phyloP scores from a whole-genome alignment of 2,329 filamentous ascomycete species.

The Talaromyces verruculosus region DNA sequence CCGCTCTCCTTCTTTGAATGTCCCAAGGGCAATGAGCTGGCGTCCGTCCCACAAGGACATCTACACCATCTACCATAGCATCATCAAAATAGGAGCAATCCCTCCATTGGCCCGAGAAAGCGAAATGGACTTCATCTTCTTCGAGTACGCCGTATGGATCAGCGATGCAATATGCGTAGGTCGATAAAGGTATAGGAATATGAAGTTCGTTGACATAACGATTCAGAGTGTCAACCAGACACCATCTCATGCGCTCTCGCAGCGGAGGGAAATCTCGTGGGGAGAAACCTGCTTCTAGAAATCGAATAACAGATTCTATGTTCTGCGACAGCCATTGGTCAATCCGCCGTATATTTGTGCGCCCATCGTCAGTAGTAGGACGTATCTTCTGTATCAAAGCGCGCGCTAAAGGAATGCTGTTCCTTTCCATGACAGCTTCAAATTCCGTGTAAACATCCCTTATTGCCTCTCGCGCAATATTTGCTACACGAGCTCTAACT shows the following conservation, averaged over 20 bases:
- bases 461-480: slow-evolving; percentile 43
- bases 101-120: slow-evolving; percentile 51
- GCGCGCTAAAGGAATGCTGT: slow-evolving; percentile 38
- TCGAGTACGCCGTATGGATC: slow-evolving; percentile 55
- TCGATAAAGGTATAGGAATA: slow-evolving; percentile 53
- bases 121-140: slow-evolving; percentile 57
- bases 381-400: slow-evolving; percentile 37
- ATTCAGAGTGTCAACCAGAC: slow-evolving; percentile 43
- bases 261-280: slow-evolving; percentile 45
- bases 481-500: slow-evolving; percentile 41
- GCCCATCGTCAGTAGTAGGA: slow-evolving; percentile 30
- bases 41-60: slow-evolving; percentile 58
- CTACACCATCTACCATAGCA: slow-evolving; percentile 47
- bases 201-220: slow-evolving; percentile 48
- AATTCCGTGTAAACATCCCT: slow-evolving; percentile 37
- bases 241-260: slow-evolving; percentile 39
- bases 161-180: slow-evolving; percentile 57
- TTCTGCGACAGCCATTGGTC: slow-evolving; percentile 40
- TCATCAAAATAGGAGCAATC: slow-evolving; percentile 43
- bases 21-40: slow-evolving; percentile 60
- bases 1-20: slow-evolving; percentile 55
- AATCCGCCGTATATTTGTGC: slow-evolving; percentile 29
- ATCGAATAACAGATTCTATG: slow-evolving; percentile 37
- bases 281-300: slow-evolving; percentile 50
- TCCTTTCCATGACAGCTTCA: slow-evolving; percentile 37